These are phyloP conservation scores for Hymenoscyphus albidus DNA, from an alignment of 2,329 filamentous ascomycete species.

Conservation along the genomic window DNA sequence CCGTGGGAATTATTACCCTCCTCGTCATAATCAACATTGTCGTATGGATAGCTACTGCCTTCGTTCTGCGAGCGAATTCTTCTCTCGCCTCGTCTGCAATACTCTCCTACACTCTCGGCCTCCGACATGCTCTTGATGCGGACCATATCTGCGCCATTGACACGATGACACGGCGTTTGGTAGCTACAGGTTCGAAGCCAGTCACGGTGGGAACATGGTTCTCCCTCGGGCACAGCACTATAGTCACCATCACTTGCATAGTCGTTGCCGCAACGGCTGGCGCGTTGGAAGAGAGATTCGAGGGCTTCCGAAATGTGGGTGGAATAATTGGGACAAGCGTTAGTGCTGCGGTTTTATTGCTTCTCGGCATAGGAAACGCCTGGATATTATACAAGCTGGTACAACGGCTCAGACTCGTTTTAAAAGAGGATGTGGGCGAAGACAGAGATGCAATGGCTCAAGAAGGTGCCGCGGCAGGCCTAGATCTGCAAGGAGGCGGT, in stretches of 20 bases:
- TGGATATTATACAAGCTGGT: slow-evolving; percentile 81
- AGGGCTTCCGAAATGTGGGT: slow-evolving; percentile 73
- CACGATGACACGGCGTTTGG: slow-evolving; percentile 84
- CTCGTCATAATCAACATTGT: slow-evolving; percentile 50
- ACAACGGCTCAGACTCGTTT: slow-evolving; percentile 59
- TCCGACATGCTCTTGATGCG: slow-evolving; percentile 95
- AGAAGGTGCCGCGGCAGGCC: slow-evolving; percentile 36
- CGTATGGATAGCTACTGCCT: slow-evolving; percentile 51
- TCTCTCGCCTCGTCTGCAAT: slow-evolving; percentile 74
- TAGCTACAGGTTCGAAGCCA: slow-evolving; percentile 79
- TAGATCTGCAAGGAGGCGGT: slow-evolving; percentile 73
- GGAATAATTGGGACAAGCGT: slow-evolving; percentile 88
- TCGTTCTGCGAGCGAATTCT: slow-evolving; percentile 51
- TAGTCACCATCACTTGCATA: slow-evolving; percentile 85
- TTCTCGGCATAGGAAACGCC: slow-evolving; percentile 78
- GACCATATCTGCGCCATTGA: slow-evolving; percentile 90
- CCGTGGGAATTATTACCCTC: slow-evolving; percentile 44
- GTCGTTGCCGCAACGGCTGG: slow-evolving; percentile 89
- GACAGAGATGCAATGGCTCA: slow-evolving; percentile 23
- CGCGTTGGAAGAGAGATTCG: slow-evolving; percentile 76
- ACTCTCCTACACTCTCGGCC: slow-evolving; percentile 80
- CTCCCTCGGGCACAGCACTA: slow-evolving; percentile 87
- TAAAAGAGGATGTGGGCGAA: slow-evolving; percentile 40
- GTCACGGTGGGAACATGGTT: slow-evolving; percentile 95
- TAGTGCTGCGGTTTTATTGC: slow-evolving; percentile 75